These are phyloP conservation scores for Zygoascus meyerae DNA, from an alignment of 1,139 yeast genomes.

Conservation along the genomic window DNA sequence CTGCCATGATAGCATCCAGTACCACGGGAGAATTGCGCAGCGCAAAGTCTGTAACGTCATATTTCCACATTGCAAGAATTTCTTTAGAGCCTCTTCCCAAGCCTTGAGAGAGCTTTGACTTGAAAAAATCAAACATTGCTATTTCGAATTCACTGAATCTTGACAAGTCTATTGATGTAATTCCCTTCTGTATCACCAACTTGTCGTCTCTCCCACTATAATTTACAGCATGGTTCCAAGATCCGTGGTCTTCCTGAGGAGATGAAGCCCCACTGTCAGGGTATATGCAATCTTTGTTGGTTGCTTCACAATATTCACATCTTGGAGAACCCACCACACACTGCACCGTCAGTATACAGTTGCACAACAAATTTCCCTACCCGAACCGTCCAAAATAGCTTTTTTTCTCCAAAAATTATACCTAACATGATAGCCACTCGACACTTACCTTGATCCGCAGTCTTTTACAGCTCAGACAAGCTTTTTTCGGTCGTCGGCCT, in stretches of 20 bases:
- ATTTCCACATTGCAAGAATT: constrained; percentile 3
- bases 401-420: neutral
- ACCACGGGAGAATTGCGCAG: neutral
- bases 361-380: too few relatives aligned
- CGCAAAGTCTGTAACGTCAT: neutral
- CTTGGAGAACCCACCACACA: constrained; percentile 9
- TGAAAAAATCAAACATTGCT: neutral
- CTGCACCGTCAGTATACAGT: neutral
- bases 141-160: neutral
- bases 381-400: too few relatives aligned
- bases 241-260: too few relatives aligned
- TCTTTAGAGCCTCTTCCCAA: constrained; percentile 2
- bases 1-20: neutral
- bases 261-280: neutral
- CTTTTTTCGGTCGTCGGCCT: constrained; percentile 11
- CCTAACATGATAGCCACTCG: neutral
- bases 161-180: neutral
- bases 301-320: constrained; percentile 12
- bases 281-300: constrained; percentile 8
- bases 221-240: too few relatives aligned
- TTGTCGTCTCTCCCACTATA: too few relatives aligned
- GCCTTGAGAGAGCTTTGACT: neutral
- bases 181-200: too few relatives aligned
- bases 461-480: constrained; percentile 17
- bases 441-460: constrained; percentile 16